phyloP scores from a whole-genome alignment of 345 rosid species.

The Salix dunnii region DNA sequence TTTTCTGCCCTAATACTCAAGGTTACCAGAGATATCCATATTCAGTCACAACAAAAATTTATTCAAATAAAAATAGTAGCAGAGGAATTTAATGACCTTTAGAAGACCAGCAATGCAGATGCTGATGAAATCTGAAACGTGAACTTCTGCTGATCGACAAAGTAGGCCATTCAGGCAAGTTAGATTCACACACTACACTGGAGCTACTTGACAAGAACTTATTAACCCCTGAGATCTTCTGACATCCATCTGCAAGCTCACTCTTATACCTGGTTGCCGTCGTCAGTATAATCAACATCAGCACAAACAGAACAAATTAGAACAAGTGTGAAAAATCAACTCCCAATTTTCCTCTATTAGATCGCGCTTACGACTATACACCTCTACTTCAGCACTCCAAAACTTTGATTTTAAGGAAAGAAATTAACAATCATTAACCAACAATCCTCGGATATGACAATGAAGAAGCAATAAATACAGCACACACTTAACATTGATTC shows the following conservation, averaged over 20 bases:
- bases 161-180: conserved; percentile 1
- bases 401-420: not conserved
- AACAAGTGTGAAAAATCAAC: not conserved
- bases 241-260: conserved; percentile 3
- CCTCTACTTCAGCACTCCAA: not conserved
- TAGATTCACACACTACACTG: not conserved
- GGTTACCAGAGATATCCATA: not conserved
- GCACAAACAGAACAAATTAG: not conserved
- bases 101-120: conserved; percentile 5
- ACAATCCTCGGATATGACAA: not conserved
- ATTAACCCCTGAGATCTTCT: not conserved
- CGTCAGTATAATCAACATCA: not conserved
- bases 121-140: not conserved
- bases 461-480: not conserved
- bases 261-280: conserved; percentile 12
- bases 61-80: not conserved
- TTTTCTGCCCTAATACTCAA: not conserved
- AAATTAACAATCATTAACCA: not conserved
- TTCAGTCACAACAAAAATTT: not conserved
- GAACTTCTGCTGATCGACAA: conserved; percentile 5
- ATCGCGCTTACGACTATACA: not conserved
- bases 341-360: not conserved
- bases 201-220: not conserved
- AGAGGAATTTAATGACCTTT: conserved; percentile 10
- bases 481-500: not conserved